Evolutionary conservation across 1,284 basidiomycete genomes (phyloP).

Genomic region (Rhodotorula sp.): DNA sequence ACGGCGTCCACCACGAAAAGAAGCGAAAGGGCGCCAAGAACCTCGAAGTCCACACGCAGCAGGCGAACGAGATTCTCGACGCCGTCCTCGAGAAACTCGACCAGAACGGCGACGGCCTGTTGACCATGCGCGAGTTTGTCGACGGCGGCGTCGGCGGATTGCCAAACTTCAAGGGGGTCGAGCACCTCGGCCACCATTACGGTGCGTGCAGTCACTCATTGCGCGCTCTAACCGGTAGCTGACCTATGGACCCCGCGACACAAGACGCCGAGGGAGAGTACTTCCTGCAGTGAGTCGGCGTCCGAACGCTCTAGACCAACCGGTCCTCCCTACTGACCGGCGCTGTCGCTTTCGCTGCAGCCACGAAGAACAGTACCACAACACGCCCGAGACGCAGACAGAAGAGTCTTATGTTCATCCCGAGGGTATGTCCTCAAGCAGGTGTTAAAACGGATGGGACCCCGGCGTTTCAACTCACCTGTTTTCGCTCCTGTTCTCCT

Average conservation of each 20-base stretch:
- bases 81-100: constrained; percentile 75
- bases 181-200: constrained; percentile 86
- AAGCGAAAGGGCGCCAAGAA: constrained; percentile 82
- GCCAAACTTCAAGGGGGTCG: constrained; percentile 70
- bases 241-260: neutral
- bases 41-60: constrained; percentile 74
- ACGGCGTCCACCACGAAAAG: constrained; percentile 90
- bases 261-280: constrained; percentile 55
- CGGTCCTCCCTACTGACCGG: neutral
- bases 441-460: no score
- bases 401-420: constrained; percentile 91
- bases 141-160: constrained; percentile 70
- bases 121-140: constrained; percentile 77
- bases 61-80: constrained; percentile 76
- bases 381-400: constrained; percentile 91
- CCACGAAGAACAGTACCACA: constrained; percentile 94
- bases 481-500: constrained; percentile 4
- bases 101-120: constrained; percentile 70
- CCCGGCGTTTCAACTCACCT: neutral
- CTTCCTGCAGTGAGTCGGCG: constrained; percentile 44
- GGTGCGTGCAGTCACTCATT: constrained; percentile 55
- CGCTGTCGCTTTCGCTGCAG: constrained; percentile 66
- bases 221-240: no score
- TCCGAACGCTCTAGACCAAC: no score
- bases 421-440: constrained; percentile 62